Evolutionary conservation across 2,329 filamentous ascomycete species (phyloP).

Genomic region (Orbilia oligospora): DNA sequence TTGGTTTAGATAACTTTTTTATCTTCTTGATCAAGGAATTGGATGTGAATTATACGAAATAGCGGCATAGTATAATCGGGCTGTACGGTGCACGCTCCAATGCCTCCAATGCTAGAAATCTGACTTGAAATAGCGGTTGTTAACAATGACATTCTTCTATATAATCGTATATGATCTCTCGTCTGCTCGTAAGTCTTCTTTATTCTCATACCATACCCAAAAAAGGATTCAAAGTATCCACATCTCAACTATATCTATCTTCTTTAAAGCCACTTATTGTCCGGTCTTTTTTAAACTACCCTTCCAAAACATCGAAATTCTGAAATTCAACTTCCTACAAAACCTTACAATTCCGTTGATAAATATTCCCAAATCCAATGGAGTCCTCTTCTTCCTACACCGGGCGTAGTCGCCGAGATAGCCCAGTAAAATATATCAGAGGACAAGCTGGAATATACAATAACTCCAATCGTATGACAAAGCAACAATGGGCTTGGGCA

Average conservation of each 20-base stretch:
- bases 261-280: not conserved
- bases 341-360: not conserved
- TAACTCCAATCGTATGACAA: slow-evolving; percentile 37
- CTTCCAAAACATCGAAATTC: not conserved
- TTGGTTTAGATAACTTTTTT: slow-evolving; percentile 54
- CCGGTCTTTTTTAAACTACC: not conserved
- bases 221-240: slow-evolving; percentile 10
- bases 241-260: not conserved
- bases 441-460: slow-evolving; percentile 45
- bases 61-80: slow-evolving; percentile 40
- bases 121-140: slow-evolving; percentile 1
- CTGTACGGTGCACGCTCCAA: slow-evolving; percentile 35
- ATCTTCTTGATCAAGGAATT: slow-evolving; percentile 45
- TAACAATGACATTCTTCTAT: slow-evolving; percentile 55
- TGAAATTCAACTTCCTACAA: not conserved
- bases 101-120: not conserved
- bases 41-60: slow-evolving; percentile 7
- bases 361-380: slow-evolving; percentile 23
- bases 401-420: slow-evolving; percentile 30
- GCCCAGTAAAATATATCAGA: slow-evolving; percentile 34
- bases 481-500: slow-evolving; percentile 47
- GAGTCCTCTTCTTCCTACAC: slow-evolving; percentile 16
- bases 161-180: slow-evolving; percentile 30
- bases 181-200: slow-evolving; percentile 4
- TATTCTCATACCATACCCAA: slow-evolving; percentile 5